Evolutionary conservation across 805 yeast genomes (phyloP), one percentile per base, ranked within the genome.

Genomic region (Jamesozyma hellenica): DNA sequence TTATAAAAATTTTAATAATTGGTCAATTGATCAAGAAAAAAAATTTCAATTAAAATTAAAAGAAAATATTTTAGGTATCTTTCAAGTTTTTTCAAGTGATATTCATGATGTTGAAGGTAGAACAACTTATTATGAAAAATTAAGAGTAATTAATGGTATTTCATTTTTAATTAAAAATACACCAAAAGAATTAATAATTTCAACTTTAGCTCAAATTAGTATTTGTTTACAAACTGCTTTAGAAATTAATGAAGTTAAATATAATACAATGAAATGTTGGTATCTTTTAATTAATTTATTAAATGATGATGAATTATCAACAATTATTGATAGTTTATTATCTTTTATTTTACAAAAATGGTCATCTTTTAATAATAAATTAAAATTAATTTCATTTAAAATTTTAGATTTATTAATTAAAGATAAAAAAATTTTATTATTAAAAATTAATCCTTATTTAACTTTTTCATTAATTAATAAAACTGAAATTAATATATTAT

Each of bases 201-300:
- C 82, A 2, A 84, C 85, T 0, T 60, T 82, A 28, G 94, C 95
- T 0, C 97, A 88, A 55, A 74, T 90, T 4, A 80, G 85, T 43
- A 82, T 94, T 2, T 82, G 94, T 50, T 63, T 90, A 11, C 95
- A 86, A 53, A 77, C 87, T 1, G 79, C 90, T 0, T 60, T 88
- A 17, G 87, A 79, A 30, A 72, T 71, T 15, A 62, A 70, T 0
- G 76, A 75, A 18, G 67, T 87, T 12, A 79, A 79, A 43, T 63
- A 64, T 13, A 71, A 72, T 30, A 75, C 90, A 0, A 62, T 92
- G 32, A 65, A 69, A 35, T 81, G 92, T 40, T 79, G 95, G 81
- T 67, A 69, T 38, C 65, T 68, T 2, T 63, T 90, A 38, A 72
- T 84, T 2, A 63, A 68, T 14, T 67, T 66, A n/a, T 58, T 90